Base-by-base conservation (phyloP, 306 rosid species). In the Rubus idaeus region DNA sequence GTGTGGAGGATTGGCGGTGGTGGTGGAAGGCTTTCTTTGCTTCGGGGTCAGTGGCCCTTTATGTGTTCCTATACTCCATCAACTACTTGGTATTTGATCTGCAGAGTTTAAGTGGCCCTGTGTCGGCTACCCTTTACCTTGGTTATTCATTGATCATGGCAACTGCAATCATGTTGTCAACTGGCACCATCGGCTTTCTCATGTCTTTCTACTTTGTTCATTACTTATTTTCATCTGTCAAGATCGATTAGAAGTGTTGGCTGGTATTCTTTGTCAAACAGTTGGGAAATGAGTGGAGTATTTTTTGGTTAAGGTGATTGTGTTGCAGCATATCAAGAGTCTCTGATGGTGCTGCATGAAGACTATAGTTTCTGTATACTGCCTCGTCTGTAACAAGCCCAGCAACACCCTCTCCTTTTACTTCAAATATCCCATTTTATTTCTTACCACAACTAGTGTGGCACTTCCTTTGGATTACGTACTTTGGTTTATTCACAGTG, bases 1-100 rank as follows among this genome's bases (percentile, higher is more conserved):
- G 98, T 78, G 98, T 94, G 67, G 98, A 94, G 87, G 98, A 94
- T 80, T 94, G 98, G 97, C 87, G 85, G 51, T 94, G 98, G 98
- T 94, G 98, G 98, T 94, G 98, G 98, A 94, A 94, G 86, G 92
- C 98, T 73, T 94, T 94, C 89, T 94, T 83, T 58, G 98, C 98
- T 41, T 91, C 98, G 2, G 98, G 98, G 66, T 91, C 98, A 18
- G 98, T 94, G 64, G 80, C 97, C 53, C 86, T 94, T 49, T 94
- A 94, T 49, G 96, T 94, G 82, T 94, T 94, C 84, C 74, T 94
- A 79, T 94, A 94, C 87, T 91, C 98, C 81, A 90, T 94, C 83
- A 92, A 94, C 83, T 94, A 94, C 94, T 68, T 94, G 89, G 91
- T 94, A 71, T 94, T 94, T 58, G 97, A 94, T 81, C 89, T 94